Base-by-base conservation (phyloP, 108 stramenopile genomes). In the Seminavis robusta region DNA sequence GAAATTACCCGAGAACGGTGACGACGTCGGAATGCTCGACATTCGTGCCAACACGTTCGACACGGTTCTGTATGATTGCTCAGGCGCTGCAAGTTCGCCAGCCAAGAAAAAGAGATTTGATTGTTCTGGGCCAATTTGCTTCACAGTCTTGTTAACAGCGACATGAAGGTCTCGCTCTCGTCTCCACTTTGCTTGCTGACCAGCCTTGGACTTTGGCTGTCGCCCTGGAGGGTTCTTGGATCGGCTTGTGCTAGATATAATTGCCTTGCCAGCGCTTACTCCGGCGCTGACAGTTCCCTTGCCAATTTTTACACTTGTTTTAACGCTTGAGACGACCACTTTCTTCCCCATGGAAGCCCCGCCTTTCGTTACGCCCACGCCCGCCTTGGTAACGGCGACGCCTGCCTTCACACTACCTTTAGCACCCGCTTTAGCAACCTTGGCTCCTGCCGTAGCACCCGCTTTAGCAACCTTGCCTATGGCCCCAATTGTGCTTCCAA, bases 31-130 rank as follows among this genome's bases (percentile, higher is more conserved):
- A 11, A 77, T 52, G 16, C 56, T 67, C 15, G 84, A 85, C 64
- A 87, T 78, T 32, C 68, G 63, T 7, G 63, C 56, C 21, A 91
- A 53, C 46, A 91, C 71, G 16, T 80, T 66, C 1, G 86, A 87
- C 0, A 81, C 79, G 33, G 72, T 87, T 23, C 81, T 73, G 45
- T 81, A 74, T 3, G 76, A 84, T 37, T 80, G 78, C 36, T 90
- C 89, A 13, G 80, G 81, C 16, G 85, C 70, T 40, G 66, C 65
- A 9, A 86, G 68, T 53, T 84, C 83, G 11, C 81, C 84, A 23
- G 88, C 82, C 36, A 77, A 27, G 39, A 73, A 63, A 10, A 40
- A 54, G 13, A 66, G 53, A 3, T n/a, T 16, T 33, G 44, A 45
- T 47, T 23, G 21, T 23, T 11, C n/a, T 20, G 61, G 52, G 31